Evolutionary conservation across 164 flowering plant genomes (phyloP), one percentile per base, ranked within the genome.

Genomic region (Vitis labrusca): DNA sequence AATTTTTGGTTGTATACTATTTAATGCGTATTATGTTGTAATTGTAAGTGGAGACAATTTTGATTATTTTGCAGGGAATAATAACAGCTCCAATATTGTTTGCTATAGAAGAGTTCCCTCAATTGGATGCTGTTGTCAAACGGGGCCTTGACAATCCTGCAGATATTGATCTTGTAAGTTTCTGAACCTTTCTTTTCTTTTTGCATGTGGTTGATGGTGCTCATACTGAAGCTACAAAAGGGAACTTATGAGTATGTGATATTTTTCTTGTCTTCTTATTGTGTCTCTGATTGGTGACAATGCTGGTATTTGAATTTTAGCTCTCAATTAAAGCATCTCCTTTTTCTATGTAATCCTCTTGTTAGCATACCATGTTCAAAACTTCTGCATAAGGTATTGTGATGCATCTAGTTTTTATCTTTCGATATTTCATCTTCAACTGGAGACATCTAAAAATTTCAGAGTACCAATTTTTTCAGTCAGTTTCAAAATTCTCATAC

Each of bases 61-160:
- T 30, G 13, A 16, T 17, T 50, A 27, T 67, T 68, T 71, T 70
- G 68, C 53, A 90, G 94, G 94, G 96, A 23, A 89, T 92, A 29
- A 71, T 95, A 53, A 95, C 97, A 3, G 97, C 98, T 71, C 99
- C 99, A 49, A 82, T 95, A 77, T 80, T 95, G 71, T 95, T 84
- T 78, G 99, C 99, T 32, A 84, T 91, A 64, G 98, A 95, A 78
- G 99, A 95, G 79, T 93, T 85, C 71, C 99, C 99, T 70, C 89
- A 95, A 74, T 66, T 95, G 73, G 87, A 89, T 17, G 61, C 73
- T 51, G 74, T 93, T 66, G 84, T 95, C 19, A 86, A 88, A 49
- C 76, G 79, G 68, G 98, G 98, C 49, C 85, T 93, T 74, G 89
- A 88, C 11, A 71, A 87, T 50, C 84, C 94, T 71, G 78, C 79